These are phyloP conservation scores for Pugionium cornutum DNA, from an alignment of 345 rosid genomes.

Conservation along the genomic window DNA sequence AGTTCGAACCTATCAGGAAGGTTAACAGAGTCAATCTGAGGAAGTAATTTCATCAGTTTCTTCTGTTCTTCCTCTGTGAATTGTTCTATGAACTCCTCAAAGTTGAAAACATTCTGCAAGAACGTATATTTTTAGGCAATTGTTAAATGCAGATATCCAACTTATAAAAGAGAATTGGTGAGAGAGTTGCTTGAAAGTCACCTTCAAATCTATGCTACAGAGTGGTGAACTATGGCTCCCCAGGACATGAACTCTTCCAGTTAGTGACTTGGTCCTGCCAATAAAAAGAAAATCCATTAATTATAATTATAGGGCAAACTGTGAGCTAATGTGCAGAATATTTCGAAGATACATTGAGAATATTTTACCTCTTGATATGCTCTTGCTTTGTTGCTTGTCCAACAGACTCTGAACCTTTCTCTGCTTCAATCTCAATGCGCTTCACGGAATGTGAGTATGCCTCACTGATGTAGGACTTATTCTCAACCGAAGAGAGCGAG, in stretches of 20 bases:
- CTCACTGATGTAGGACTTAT: constrained; percentile 56
- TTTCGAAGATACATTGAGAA: not conserved
- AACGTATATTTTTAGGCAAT: not conserved
- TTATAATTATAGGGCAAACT: constrained; percentile 8
- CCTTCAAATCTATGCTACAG: constrained; percentile 70
- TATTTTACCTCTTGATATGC: constrained; percentile 61
- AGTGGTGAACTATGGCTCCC: constrained; percentile 67
- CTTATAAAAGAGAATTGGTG: no score
- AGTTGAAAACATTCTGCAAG: constrained; percentile 75
- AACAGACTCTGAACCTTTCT: constrained; percentile 44
- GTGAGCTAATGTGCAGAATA: constrained; percentile 4
- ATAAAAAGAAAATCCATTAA: not conserved
- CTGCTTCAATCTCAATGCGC: constrained; percentile 44
- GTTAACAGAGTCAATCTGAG: constrained; percentile 58
- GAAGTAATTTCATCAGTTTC: constrained; percentile 67
- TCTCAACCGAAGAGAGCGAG: constrained; percentile 81
- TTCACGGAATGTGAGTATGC: constrained; percentile 58
- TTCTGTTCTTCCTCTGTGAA: constrained; percentile 82
- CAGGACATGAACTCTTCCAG: constrained; percentile 59
- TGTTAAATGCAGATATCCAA: not conserved
- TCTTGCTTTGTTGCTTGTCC: constrained; percentile 60
- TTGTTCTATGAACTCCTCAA: constrained; percentile 64
- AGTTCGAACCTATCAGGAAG: constrained; percentile 60
- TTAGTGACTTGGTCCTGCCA: constrained; percentile 49
- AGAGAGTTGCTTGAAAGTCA: constrained; percentile 41